phyloP scores from a whole-genome alignment of 1,284 basidiomycete species.

The Microbotryum saponariae region DNA sequence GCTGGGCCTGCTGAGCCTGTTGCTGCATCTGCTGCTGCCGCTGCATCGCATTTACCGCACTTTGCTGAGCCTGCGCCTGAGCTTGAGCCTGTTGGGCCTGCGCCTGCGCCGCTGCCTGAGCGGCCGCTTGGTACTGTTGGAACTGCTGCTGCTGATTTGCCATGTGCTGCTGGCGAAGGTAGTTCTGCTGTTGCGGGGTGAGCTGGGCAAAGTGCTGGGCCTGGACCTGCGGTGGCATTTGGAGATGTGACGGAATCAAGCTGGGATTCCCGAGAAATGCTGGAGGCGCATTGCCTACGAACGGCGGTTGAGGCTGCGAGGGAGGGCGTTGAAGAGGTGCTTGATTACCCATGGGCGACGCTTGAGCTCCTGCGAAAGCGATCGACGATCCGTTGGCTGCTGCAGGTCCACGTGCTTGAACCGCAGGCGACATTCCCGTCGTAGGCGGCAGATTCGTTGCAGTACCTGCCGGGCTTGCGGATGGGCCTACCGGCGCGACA shows the following conservation, averaged over 20 bases:
- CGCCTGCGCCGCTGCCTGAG: constrained; percentile 1
- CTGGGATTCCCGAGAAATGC: constrained; percentile 10
- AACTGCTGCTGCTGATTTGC: neutral
- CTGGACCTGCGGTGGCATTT: constrained; percentile 21
- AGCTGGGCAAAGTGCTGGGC: constrained; percentile 8
- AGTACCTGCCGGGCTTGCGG: no score
- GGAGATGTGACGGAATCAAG: constrained; percentile 10
- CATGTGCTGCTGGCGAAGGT: constrained; percentile 11
- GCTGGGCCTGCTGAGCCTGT: no score
- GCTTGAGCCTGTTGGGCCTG: neutral
- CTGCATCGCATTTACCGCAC: no score
- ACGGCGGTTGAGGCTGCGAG: neutral
- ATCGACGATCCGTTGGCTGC: no score
- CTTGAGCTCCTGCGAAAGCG: no score
- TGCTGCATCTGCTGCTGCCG: constrained; percentile 1
- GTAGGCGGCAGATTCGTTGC: no score
- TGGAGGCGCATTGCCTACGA: neutral
- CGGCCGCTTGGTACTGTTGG: neutral
- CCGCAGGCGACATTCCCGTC: no score
- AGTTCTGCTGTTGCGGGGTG: constrained; percentile 18
- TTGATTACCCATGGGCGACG: no score
- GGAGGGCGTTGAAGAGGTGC: neutral
- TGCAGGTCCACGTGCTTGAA: no score
- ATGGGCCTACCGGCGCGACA: no score
- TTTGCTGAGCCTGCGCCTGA: no score